Conservation (phyloP, 1,139 yeast species). For the Hansenula sp. region DNA sequence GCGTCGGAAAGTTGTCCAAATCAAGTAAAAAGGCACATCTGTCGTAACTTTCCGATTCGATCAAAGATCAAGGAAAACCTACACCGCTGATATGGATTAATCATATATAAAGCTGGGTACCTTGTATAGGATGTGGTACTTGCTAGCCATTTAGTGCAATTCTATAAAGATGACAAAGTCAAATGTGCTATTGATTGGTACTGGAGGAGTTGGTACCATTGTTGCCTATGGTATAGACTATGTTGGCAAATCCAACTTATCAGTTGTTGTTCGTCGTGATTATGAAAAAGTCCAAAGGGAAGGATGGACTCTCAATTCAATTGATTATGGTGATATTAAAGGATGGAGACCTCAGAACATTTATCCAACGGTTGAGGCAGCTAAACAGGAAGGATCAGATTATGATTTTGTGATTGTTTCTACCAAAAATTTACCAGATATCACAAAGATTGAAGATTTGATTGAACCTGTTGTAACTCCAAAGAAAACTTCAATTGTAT, state of each 20-base stretch:
- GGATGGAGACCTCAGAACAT: constrained; percentile 49
- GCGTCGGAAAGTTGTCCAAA: too few relatives aligned
- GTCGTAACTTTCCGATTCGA: too few relatives aligned
- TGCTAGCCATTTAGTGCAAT: too few relatives aligned
- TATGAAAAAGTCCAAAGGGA: constrained; percentile 36
- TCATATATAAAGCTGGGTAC: too few relatives aligned
- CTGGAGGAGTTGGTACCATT: constrained; percentile 59
- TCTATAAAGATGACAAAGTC: neutral
- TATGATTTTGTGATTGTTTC: constrained; percentile 49
- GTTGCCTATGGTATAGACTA: constrained; percentile 47
- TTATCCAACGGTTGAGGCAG: constrained; percentile 38
- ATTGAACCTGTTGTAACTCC: constrained; percentile 41
- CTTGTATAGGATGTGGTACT: too few relatives aligned
- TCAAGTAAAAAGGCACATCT: too few relatives aligned
- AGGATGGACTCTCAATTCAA: constrained; percentile 48
- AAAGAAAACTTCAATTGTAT: constrained; percentile 33
- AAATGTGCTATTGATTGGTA: constrained; percentile 33
- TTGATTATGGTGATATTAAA: constrained; percentile 43
- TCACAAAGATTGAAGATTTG: constrained; percentile 39
- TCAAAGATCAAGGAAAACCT: too few relatives aligned
- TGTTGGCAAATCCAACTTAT: constrained; percentile 35
- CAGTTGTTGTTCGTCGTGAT: constrained; percentile 52
- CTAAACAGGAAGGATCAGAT: constrained; percentile 28
- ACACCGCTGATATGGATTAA: too few relatives aligned
- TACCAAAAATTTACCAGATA: constrained; percentile 53